These are phyloP conservation scores for Gossypium aridum DNA, from an alignment of 441 rosid species.

Conservation along the genomic window DNA sequence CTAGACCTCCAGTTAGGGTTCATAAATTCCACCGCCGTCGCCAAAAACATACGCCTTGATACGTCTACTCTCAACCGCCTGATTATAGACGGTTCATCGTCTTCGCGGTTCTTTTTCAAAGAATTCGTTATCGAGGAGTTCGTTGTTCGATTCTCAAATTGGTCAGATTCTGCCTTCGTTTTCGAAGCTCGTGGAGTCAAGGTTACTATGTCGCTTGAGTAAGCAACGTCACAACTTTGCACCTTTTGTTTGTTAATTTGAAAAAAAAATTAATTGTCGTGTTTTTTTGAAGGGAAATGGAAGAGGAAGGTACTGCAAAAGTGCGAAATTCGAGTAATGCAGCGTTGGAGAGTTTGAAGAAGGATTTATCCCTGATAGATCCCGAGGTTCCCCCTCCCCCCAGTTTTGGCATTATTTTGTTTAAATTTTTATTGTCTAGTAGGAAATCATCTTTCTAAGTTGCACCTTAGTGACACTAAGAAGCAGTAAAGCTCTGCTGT, in stretches of 20 bases:
- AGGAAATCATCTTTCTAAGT: neutral
- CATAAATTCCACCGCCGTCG: slow-evolving; percentile 36
- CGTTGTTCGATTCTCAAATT: slow-evolving; percentile 48
- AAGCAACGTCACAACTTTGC: slow-evolving; percentile 13
- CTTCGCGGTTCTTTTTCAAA: slow-evolving; percentile 34
- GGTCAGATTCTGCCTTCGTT: slow-evolving; percentile 66
- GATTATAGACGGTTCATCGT: slow-evolving; percentile 34
- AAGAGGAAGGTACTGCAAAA: slow-evolving; percentile 33
- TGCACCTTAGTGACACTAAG: neutral
- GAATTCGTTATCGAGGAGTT: slow-evolving; percentile 48
- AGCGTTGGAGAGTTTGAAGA: slow-evolving; percentile 36
- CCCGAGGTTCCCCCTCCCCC: slow-evolving; percentile 55
- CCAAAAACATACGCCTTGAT: slow-evolving; percentile 46
- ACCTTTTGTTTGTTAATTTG: neutral
- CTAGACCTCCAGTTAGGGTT: slow-evolving; percentile 59
- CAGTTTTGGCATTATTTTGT: neutral
- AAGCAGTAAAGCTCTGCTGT: neutral
- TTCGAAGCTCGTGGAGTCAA: slow-evolving; percentile 56
- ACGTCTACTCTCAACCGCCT: slow-evolving; percentile 37
- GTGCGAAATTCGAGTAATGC: slow-evolving; percentile 21
- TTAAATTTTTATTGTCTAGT: neutral
- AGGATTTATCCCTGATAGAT: slow-evolving; percentile 54
- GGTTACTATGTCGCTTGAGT: slow-evolving; percentile 53
- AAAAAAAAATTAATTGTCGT: neutral
- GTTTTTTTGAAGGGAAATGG: slow-evolving; percentile 23